These are phyloP conservation scores for Xylariomycetidae sp. DNA, from an alignment of 2,329 filamentous ascomycete species.

Conservation along the genomic window DNA sequence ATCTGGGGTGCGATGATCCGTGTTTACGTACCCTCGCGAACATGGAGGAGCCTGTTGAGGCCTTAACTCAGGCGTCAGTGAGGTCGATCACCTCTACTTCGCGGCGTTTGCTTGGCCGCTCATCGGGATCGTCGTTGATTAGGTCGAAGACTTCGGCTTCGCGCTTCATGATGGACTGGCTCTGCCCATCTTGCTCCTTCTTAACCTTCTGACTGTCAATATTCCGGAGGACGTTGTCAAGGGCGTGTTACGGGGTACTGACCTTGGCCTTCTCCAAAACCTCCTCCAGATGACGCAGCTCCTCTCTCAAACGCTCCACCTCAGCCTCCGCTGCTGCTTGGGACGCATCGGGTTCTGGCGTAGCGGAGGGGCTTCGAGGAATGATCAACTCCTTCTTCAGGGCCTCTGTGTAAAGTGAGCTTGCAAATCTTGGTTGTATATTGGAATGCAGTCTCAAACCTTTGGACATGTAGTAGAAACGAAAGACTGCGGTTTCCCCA, in stretches of 20 bases:
- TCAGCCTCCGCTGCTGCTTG: no score
- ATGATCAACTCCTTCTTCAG: slow-evolving; percentile 25
- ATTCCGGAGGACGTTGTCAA: slow-evolving; percentile 3
- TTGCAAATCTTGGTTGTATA: not conserved
- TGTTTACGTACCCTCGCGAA: no score
- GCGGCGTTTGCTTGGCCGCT: slow-evolving; percentile 8
- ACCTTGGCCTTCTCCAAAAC: slow-evolving; percentile 23
- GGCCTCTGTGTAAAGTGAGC: slow-evolving; percentile 17
- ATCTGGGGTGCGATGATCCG: no score
- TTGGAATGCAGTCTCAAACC: slow-evolving; percentile 11
- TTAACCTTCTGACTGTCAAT: slow-evolving; percentile 6
- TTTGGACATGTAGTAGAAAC: slow-evolving; percentile 28
- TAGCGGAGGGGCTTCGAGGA: slow-evolving; percentile 17
- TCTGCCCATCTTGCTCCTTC: slow-evolving; percentile 9
- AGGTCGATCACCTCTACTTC: slow-evolving; percentile 15
- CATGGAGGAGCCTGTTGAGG: no score
- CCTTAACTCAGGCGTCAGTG: slow-evolving; percentile 12
- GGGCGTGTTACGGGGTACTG: slow-evolving; percentile 1
- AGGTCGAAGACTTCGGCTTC: slow-evolving; percentile 19
- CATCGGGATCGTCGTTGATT: slow-evolving; percentile 7
- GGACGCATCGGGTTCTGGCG: slow-evolving; percentile 7
- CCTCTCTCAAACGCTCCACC: slow-evolving; percentile 15
- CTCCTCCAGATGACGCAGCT: slow-evolving; percentile 23
- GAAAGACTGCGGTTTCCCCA: slow-evolving; percentile 21
- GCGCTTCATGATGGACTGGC: slow-evolving; percentile 17